A percentile compares a stretch with the other conserved stretches of the same genome.
These are phyloP conservation scores for Pyrrhoderma noxium DNA, from an alignment of 1,284 basidiomycete genomes.

Conservation along the genomic window DNA sequence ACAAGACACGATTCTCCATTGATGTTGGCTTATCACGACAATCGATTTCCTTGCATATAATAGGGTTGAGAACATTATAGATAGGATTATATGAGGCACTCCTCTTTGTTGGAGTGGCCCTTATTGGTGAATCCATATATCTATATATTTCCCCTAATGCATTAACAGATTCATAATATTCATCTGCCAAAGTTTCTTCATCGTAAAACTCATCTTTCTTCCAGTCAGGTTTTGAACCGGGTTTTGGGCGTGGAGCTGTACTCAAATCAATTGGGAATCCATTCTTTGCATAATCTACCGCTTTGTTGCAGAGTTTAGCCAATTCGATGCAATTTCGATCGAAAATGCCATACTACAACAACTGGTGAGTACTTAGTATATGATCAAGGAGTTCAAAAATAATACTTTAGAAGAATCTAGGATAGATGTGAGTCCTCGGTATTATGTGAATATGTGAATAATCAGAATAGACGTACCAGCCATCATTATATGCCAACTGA, in stretches of 20 bases:
- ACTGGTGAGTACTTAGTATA: neutral
- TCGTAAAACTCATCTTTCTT: slow-evolving; percentile 53
- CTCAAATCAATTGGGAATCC: slow-evolving; percentile 56
- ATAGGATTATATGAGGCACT: neutral
- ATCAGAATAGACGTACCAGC: slow-evolving; percentile 42
- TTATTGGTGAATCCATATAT: neutral
- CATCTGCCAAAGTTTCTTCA: slow-evolving; percentile 46
- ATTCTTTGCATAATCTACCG: slow-evolving; percentile 69
- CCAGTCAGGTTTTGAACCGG: slow-evolving; percentile 72
- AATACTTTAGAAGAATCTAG: neutral
- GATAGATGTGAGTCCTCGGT: neutral
- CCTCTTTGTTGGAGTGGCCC: neutral
- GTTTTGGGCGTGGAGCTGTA: slow-evolving; percentile 40
- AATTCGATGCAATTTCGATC: slow-evolving; percentile 57
- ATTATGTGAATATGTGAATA: neutral
- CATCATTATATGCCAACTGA: slow-evolving; percentile 62
- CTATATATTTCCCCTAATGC: neutral
- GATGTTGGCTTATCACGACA: neutral
- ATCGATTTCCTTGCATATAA: neutral
- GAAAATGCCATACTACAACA: slow-evolving; percentile 38
- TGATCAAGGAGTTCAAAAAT: neutral
- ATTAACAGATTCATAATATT: slow-evolving; percentile 50
- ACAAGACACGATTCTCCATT: neutral
- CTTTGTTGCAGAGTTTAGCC: slow-evolving; percentile 57
- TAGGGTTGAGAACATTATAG: neutral